Conservation (phyloP, 257 asterid species). For the Nicotiana undulata region DNA sequence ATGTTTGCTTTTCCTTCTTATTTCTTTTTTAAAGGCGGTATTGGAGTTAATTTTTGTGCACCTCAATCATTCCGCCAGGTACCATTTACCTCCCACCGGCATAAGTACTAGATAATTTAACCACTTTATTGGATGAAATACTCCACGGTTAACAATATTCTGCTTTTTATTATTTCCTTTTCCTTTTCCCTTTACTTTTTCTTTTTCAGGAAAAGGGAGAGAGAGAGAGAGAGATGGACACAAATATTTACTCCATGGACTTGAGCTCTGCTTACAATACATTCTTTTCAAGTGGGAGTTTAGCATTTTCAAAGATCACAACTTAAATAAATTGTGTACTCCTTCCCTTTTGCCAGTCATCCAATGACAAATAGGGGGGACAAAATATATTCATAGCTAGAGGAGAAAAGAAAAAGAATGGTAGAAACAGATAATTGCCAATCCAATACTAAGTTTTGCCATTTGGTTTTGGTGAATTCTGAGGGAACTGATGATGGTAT, state of each 20-base stretch:
- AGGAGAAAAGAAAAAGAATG: slow-evolving; percentile 30
- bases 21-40: background rate
- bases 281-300: slow-evolving; percentile 26
- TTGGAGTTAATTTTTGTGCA: background rate
- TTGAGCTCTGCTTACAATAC: slow-evolving; percentile 31
- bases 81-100: background rate
- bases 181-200: too few relatives aligned
- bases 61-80: background rate
- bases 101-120: background rate
- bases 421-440: slow-evolving; percentile 1
- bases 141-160: too few relatives aligned
- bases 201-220: background rate
- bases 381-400: slow-evolving; percentile 23
- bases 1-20: background rate
- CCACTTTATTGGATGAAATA: too few relatives aligned
- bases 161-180: too few relatives aligned
- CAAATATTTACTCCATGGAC: slow-evolving; percentile 23
- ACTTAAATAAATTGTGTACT: slow-evolving; percentile 18
- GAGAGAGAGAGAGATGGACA: background rate
- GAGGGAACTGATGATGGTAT: slow-evolving; percentile 47
- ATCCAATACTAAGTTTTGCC: slow-evolving; percentile 41
- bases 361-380: slow-evolving; percentile 14
- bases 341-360: slow-evolving; percentile 22
- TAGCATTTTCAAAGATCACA: slow-evolving; percentile 19
- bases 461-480: slow-evolving; percentile 70